These are phyloP conservation scores for Lyophyllum atratum DNA, from an alignment of 768 basidiomycete species.

Conservation along the genomic window DNA sequence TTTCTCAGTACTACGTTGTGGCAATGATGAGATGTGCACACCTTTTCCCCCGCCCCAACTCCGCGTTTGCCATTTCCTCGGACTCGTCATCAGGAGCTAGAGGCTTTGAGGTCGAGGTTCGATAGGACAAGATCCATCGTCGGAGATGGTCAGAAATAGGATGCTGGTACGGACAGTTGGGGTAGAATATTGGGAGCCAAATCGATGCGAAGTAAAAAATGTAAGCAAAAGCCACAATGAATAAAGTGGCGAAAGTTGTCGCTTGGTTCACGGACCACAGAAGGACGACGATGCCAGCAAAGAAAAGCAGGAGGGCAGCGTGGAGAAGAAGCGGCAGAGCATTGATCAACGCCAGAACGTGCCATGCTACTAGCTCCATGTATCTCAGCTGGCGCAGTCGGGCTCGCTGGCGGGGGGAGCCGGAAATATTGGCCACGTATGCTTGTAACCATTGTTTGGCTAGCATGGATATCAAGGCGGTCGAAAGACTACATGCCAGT, in stretches of 20 bases:
- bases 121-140: background rate
- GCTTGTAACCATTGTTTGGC: constrained; percentile 47
- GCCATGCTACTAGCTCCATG: constrained; percentile 38
- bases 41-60: background rate
- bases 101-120: background rate
- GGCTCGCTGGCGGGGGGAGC: constrained; percentile 38
- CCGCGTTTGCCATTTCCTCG: background rate
- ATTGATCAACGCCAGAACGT: constrained; percentile 39
- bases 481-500: constrained; percentile 41
- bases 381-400: constrained; percentile 38
- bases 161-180: constrained; percentile 43
- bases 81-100: background rate
- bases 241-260: constrained; percentile 33
- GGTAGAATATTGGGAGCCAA: constrained; percentile 38
- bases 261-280: constrained; percentile 37
- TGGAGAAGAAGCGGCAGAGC: constrained; percentile 42
- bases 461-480: constrained; percentile 46
- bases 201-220: constrained; percentile 39
- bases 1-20: background rate
- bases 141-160: constrained; percentile 39
- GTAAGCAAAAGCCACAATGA: constrained; percentile 37
- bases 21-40: background rate
- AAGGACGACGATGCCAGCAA: constrained; percentile 42
- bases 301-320: constrained; percentile 41
- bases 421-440: constrained; percentile 33